Base-by-base conservation (phyloP, 2,329 filamentous ascomycete species). In the Aureobasidium mangrovei region DNA sequence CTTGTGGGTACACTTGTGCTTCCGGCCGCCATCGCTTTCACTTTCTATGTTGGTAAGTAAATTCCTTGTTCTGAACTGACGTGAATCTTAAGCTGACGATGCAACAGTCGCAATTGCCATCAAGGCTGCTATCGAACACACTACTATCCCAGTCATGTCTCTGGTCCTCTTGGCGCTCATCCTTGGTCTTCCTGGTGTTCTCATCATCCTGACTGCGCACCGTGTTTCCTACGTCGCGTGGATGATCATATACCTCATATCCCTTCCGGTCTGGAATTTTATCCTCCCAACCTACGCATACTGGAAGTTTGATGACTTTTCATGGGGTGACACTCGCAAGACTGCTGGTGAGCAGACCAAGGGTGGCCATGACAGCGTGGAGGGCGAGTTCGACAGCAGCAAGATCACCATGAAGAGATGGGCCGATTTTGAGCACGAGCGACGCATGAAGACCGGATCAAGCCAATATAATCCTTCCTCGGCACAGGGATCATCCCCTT, bases 291-390 rank as follows among this genome's bases (percentile, higher is more conserved):
- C 82, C 6, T 98, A 98, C 68, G 86, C 93, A 3, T 98, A 91
- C 77, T 98, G 93, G 93, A 97, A 98, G 74, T 98, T 98, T 69
- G 93, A 98, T 69, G 93, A 98, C 75, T 98, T 98, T 77, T 95
- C 88, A 55, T 98, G 93, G 93, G 93, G 93, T 65, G 94, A 98
- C 60, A 98, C 93, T 54, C 83, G 93, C 58, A 95, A 97, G 81
- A 95, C 91, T 39, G 88, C 85, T 0, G 91, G 91, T 29, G 91
- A 95, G 66, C 88, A 86, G 74, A 85, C 82, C 10, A 91, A 91
- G 76, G 93, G 91, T 73, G 66, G 66, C 6, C 65, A 68, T 44
- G 65, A 59, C 28, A 91, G 91, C 65, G 85, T 85, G 59, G 89
- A 96, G 71, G 93, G 93, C 60, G 93, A 97, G 71, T 98, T 98